Conservation (phyloP, 345 rosid species). For the Tarenaya hassleriana region DNA sequence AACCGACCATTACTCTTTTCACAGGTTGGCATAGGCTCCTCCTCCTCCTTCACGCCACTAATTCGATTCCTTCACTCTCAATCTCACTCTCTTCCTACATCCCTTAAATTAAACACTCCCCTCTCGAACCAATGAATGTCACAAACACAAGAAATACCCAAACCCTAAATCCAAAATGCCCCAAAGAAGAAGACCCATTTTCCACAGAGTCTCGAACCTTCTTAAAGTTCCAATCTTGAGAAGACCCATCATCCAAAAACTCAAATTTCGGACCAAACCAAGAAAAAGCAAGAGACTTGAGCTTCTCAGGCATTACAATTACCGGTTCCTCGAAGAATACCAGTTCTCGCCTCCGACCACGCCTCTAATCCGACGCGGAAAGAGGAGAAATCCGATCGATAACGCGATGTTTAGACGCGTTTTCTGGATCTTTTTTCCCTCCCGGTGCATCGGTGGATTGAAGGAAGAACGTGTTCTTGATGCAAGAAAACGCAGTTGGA, state of each 20-base stretch:
- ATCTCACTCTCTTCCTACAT: constrained; percentile 6
- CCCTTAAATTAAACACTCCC: not conserved
- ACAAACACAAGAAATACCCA: constrained; percentile 4
- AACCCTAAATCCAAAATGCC: constrained; percentile 12
- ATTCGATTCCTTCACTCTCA: not conserved
- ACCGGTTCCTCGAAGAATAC: constrained; percentile 37
- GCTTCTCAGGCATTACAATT: constrained; percentile 27
- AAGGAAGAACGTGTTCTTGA: constrained; percentile 17
- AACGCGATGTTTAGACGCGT: constrained; percentile 7
- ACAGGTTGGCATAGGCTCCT: constrained; percentile 19
- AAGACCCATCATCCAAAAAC: constrained; percentile 37
- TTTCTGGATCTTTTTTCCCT: constrained; percentile 28
- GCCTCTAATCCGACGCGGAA: constrained; percentile 22
- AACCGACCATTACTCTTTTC: constrained; percentile 28
- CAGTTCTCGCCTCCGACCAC: constrained; percentile 48
- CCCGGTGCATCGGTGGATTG: constrained; percentile 37
- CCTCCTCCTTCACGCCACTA: constrained; percentile 19
- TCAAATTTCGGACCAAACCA: constrained; percentile 29
- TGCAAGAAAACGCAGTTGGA: constrained; percentile 15
- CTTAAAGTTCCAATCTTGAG: constrained; percentile 34
- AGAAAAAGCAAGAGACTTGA: constrained; percentile 29
- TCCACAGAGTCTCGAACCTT: constrained; percentile 31
- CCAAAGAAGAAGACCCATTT: constrained; percentile 24
- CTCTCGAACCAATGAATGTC: not conserved
- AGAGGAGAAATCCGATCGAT: constrained; percentile 10